phyloP scores from a whole-genome alignment of 2,329 filamentous ascomycete species.

The Lasiodiplodia theobromae region DNA sequence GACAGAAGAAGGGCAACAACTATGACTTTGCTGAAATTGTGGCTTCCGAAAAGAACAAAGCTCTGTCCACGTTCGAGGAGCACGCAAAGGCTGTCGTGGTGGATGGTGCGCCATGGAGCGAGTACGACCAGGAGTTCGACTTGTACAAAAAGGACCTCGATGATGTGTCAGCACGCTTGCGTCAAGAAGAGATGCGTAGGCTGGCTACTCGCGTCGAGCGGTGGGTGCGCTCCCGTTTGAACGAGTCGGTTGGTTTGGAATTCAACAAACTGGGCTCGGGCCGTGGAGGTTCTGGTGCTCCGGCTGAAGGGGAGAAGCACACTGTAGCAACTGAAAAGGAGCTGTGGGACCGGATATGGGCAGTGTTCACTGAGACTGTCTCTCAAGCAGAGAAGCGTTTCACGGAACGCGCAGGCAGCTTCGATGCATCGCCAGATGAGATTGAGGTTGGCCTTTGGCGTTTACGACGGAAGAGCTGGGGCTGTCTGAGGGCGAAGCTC shows the following conservation, averaged over 20 bases:
- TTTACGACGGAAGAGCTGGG: slow-evolving; percentile 92
- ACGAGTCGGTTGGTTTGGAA: slow-evolving; percentile 87
- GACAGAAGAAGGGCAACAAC: slow-evolving; percentile 86
- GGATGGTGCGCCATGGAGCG: slow-evolving; percentile 83
- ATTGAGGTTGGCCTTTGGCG: slow-evolving; percentile 93
- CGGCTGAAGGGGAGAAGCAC: slow-evolving; percentile 76
- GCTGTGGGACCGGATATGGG: slow-evolving; percentile 97
- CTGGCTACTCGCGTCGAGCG: slow-evolving; percentile 89
- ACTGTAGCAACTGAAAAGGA: slow-evolving; percentile 73
- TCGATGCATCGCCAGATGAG: slow-evolving; percentile 90
- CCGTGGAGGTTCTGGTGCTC: slow-evolving; percentile 79
- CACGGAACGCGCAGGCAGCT: slow-evolving; percentile 86
- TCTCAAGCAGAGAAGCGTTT: slow-evolving; percentile 86
- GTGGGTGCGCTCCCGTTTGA: slow-evolving; percentile 88
- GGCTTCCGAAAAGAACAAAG: slow-evolving; percentile 77
- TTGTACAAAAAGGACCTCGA: slow-evolving; percentile 91
- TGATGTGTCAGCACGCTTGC: slow-evolving; percentile 81
- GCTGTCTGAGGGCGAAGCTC: slow-evolving; percentile 84
- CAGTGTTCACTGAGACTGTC: slow-evolving; percentile 80
- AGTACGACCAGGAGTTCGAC: slow-evolving; percentile 79
- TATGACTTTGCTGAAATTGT: slow-evolving; percentile 99
- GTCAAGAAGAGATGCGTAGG: slow-evolving; percentile 95
- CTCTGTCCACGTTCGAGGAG: slow-evolving; percentile 75
- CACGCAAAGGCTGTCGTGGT: slow-evolving; percentile 79
- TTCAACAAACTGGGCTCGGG: slow-evolving; percentile 96